Base-by-base conservation (phyloP, 768 basidiomycete genomes). In the Amanita rubescens region DNA sequence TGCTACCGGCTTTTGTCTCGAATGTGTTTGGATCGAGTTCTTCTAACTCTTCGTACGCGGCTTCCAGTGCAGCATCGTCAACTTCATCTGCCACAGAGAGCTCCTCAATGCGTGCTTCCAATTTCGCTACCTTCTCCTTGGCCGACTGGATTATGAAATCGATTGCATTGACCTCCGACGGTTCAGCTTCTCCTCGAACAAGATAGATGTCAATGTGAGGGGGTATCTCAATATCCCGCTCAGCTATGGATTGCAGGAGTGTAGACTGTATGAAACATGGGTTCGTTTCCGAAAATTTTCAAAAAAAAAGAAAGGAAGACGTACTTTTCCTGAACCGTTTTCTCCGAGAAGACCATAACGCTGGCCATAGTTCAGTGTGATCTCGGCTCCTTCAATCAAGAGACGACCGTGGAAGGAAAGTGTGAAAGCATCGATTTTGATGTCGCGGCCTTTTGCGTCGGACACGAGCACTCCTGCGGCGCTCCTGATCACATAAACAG, bases 301-400 rank as follows among this genome's bases (percentile, higher is more conserved):
- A 47, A 15, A 50, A 24, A 49, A 39, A 47, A 52, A 45, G 52
- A 41, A 45, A 45, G 0, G 50, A 34, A 20, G 34, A 61, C 73
- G 51, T 57, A 94, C 94, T 84, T 99, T 99, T 74, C 95, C 95
- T n/a, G 90, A 94, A 30, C 95, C 95, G 66, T 99, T 98, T 69
- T 97, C 93, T 34, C 95, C 95, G 39, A 99, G 75, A 30, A 99
- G 76, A 69, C 96, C 96, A 63, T 99, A 99, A 59, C 91, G 75
- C 65, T 94, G 90, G 0, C 92, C 92, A 60, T 94, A 92, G 66
- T 92, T 92, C 57, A 92, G 82, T 3, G 87, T 71, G 47, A 92
- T 78, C 67, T 86, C 82, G 3, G 84, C 85, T 32, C 72, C 71
- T 56, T 75, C 71, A 53, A 90, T 76, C 56, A 90, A 77, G 25